A percentile compares a stretch with the other conserved stretches of the same genome.
Conservation (phyloP, 495 filamentous ascomycete species). For the Amphirosellinia nigrospora region DNA sequence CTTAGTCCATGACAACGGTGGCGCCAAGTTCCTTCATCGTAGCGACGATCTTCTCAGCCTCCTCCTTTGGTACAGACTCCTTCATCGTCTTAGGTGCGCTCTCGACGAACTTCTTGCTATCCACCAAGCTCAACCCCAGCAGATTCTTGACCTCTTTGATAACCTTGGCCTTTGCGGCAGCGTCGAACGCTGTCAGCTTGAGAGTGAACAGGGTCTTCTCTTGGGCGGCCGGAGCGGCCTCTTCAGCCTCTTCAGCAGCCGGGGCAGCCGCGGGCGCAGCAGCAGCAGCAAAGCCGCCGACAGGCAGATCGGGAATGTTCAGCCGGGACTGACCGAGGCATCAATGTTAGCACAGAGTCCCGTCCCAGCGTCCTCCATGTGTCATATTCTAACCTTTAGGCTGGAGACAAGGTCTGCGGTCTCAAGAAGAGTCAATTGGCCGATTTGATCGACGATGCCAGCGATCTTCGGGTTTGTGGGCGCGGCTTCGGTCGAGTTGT, state of each 20-base stretch:
- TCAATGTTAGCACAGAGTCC: slow-evolving; percentile 28
- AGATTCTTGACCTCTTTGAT: slow-evolving; percentile 99
- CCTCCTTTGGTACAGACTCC: slow-evolving; percentile 97
- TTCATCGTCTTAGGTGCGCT: slow-evolving; percentile 97
- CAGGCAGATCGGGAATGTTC: slow-evolving; percentile 96
- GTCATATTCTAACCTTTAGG: slow-evolving; percentile 69
- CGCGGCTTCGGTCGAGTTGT: slow-evolving; percentile 73
- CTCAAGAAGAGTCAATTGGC: slow-evolving; percentile 95
- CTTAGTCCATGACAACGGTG: slow-evolving; percentile 87
- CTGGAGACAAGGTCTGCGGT: slow-evolving; percentile 92
- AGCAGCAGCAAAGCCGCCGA: slow-evolving; percentile 75
- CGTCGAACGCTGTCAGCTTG: slow-evolving; percentile 88
- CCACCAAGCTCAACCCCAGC: slow-evolving; percentile 93
- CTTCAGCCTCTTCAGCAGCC: slow-evolving; percentile 72
- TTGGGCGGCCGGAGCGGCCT: slow-evolving; percentile 81
- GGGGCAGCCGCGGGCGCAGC: slow-evolving; percentile 60
- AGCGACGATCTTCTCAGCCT: slow-evolving; percentile 97
- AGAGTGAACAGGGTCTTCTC: slow-evolving; percentile 99
- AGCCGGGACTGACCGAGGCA: slow-evolving; percentile 73
- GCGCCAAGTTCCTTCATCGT: slow-evolving; percentile 91
- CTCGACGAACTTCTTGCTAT: slow-evolving; percentile 99
- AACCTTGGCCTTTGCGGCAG: slow-evolving; percentile 90
- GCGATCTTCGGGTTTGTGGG: slow-evolving; percentile 83
- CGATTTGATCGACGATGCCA: slow-evolving; percentile 96
- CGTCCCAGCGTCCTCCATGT: background rate